Evolutionary conservation across 2,329 filamentous ascomycete genomes (phyloP), one percentile per base, ranked within the genome.

Genomic region (Mollisiaceae sp.): DNA sequence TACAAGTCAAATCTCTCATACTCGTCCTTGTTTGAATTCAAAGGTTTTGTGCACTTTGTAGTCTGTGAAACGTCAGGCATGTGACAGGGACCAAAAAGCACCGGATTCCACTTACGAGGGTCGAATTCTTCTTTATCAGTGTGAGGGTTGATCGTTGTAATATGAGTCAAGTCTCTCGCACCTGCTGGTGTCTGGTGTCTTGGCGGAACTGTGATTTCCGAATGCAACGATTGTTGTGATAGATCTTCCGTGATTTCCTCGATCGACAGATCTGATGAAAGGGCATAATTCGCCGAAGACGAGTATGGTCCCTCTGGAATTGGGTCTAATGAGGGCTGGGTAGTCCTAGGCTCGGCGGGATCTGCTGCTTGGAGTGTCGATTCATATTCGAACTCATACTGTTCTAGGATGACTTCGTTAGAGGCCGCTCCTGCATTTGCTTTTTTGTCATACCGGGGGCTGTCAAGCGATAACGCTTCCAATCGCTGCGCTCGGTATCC

Each of bases 381-480:
- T 12, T 60, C 59, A n/a, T 67, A 65, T 4, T 59, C 59, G 36
- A 47, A 55, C 36, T 67, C 65, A 55, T 63, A 65, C 20, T 65
- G 35, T 12, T 27, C 65, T 67, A 41, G 14, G 14, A 43, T 27
- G 15, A 27, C 39, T 27, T 24, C 11, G 50, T 54, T 24, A 54
- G 50, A 52, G 47, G 22, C 22, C 50, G 22, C 24, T 54, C 22
- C 24, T 14, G 12, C 50, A 54, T 9, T 59, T 59, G 36, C 38
- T 32, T 32, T 24, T 32, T 43, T n/a, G 24, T n/a, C 39, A 59
- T 54, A 63, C 60, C 50, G 15, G 35, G 8, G n/a, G 22, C 43
- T 11, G n/a, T 20, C 15, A 61, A 22, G 15, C 67, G 67, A 41
- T 60, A 62, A 8, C 58, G 41, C 24, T 50, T 36, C n/a, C 38